A percentile compares a stretch with the other conserved stretches of the same genome.
phyloP scores from a whole-genome alignment of 768 basidiomycete species.

The Russula ochroleuca region DNA sequence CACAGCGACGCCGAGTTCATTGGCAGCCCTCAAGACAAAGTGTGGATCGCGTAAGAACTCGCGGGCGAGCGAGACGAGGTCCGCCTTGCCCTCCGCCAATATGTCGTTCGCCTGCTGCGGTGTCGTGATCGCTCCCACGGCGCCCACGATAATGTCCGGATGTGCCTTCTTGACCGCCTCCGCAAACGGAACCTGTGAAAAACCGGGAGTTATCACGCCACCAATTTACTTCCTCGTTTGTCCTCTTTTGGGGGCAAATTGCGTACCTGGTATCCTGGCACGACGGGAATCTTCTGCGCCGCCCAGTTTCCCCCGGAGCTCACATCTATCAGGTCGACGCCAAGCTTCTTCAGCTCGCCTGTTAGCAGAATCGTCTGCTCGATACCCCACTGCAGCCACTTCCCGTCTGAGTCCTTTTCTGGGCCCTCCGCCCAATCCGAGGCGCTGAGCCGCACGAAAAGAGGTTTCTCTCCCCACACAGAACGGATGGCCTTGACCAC shows the following conservation, averaged over 20 bases:
- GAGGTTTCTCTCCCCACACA: constrained; percentile 57
- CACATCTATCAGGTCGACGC: constrained; percentile 27
- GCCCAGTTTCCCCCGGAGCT: constrained; percentile 40
- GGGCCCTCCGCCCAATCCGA: constrained; percentile 51
- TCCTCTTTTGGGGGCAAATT: too few relatives aligned
- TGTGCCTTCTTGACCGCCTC: constrained; percentile 57
- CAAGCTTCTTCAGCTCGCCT: constrained; percentile 52
- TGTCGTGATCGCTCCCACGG: constrained; percentile 71
- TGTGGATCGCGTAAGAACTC: constrained; percentile 62
- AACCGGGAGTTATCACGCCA: too few relatives aligned
- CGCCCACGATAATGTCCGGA: constrained; percentile 51
- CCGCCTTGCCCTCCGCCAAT: constrained; percentile 61
- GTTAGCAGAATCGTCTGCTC: constrained; percentile 65
- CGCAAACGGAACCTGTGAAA: constrained; percentile 60
- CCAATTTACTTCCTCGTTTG: constrained; percentile 7
- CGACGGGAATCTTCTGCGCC: constrained; percentile 52
- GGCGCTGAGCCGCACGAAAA: constrained; percentile 61
- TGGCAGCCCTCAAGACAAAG: constrained; percentile 59
- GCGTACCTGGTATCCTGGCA: constrained; percentile 61
- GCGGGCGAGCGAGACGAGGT: constrained; percentile 65
- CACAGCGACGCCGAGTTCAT: constrained; percentile 57
- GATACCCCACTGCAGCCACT: constrained; percentile 69
- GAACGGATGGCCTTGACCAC: constrained; percentile 49
- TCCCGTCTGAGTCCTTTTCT: constrained; percentile 50
- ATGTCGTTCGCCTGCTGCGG: constrained; percentile 56